phyloP scores from a whole-genome alignment of 2,329 filamentous ascomycete genomes.

The Colletotrichum tabaci region DNA sequence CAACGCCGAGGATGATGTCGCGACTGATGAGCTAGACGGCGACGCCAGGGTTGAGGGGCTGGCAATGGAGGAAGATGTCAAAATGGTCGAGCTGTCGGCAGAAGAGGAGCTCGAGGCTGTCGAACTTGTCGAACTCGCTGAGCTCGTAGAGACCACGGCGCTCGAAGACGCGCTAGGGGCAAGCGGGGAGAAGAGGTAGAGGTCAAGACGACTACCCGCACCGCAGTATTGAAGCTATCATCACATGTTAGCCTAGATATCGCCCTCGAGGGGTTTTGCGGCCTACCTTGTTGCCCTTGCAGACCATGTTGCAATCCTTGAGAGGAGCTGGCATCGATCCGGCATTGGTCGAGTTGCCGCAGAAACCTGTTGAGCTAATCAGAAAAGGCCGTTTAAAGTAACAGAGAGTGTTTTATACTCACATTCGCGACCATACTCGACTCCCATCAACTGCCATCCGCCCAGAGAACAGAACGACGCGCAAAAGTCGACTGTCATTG shows the following conservation, averaged over 20 bases:
- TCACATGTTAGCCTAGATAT: conserved; percentile 1
- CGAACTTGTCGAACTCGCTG: no score
- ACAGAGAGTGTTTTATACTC: neutral
- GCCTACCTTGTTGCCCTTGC: conserved; percentile 43
- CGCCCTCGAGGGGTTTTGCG: neutral
- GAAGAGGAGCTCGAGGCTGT: no score
- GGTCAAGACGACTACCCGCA: conserved; percentile 35
- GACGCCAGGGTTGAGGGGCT: neutral
- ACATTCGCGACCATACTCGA: conserved; percentile 50
- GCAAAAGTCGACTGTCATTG: conserved; percentile 47
- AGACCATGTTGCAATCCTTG: conserved; percentile 45
- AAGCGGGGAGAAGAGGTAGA: conserved; percentile 27
- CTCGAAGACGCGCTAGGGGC: conserved; percentile 5
- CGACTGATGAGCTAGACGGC: no score
- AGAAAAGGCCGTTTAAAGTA: neutral
- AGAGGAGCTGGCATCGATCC: conserved; percentile 41
- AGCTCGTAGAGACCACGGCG: neutral
- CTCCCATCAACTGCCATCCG: conserved; percentile 45
- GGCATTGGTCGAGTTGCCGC: conserved; percentile 43
- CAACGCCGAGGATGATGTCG: no score
- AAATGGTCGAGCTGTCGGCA: neutral
- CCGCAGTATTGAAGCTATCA: conserved; percentile 42
- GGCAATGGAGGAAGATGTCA: conserved; percentile 7
- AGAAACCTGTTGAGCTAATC: conserved; percentile 35
- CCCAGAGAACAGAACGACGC: conserved; percentile 45